Base-by-base conservation (phyloP, 1,139 yeast species). In the Kodamaea sp. region DNA sequence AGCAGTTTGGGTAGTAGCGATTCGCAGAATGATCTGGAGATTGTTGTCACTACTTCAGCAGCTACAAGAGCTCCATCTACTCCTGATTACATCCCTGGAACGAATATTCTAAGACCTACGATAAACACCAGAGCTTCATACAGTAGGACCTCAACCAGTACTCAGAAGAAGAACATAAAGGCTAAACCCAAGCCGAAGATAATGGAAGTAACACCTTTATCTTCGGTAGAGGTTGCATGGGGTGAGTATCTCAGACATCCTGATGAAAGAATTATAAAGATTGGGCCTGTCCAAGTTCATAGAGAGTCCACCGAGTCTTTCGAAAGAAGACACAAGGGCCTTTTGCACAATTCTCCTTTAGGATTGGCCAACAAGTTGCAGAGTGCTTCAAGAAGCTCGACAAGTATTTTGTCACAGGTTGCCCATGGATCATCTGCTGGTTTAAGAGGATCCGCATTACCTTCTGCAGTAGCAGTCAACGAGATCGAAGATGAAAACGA, bases 181-280 rank as follows among this genome's bases (percentile, higher is more conserved):
- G 28, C 34, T 8, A 60, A 52, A 35, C 50, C 18, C 5, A 59
- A 58, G 34, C 53, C 66, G 1, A 57, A 54, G 27, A 49, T 61
- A 0, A 37, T 68, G 51, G 76, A 74, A n/a, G 68, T 76, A 2
- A 69, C 80, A 1, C 80, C 86, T 2, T 59, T 77, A 53, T 68
- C 80, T 0, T 65, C 77, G 12, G 53, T 81, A 3, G 96, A 88
- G 49, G 61, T 76, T 15, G 83, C 85, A 20, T 88, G 92, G 88
- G 70, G 76, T 9, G 61, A 67, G 28, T 76, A 73, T 45, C 64
- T 89, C 40, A 64, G 62, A 10, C 78, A 77, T 47, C 65, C 75
- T 2, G 82, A 83, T 33, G 97, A 90, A 57, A 70, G 95, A 36
- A 73, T 89, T 1, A 47, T 88, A 32, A 78, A 78, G 43, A 72